phyloP scores from a whole-genome alignment of 768 basidiomycete genomes.

The Pleurotus eryngii region DNA sequence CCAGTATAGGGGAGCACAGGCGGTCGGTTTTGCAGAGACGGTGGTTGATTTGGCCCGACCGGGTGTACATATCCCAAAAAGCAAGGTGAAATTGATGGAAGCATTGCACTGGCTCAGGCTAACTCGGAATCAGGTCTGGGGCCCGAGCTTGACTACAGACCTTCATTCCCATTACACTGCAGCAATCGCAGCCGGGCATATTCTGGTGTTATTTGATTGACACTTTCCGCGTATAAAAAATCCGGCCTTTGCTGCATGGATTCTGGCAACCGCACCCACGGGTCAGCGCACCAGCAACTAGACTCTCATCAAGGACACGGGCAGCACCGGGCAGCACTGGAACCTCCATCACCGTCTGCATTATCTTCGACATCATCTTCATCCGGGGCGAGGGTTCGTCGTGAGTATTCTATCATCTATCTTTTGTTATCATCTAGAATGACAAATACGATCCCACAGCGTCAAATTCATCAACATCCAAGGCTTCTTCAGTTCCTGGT shows the following conservation, averaged over 20 bases:
- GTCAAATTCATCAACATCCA: background rate
- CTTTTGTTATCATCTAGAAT: background rate
- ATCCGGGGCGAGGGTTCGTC: conserved; percentile 1
- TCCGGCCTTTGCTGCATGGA: background rate
- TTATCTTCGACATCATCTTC: conserved; percentile 7
- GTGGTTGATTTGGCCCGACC: background rate
- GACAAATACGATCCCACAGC: conserved; percentile 7
- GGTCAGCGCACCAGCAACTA: background rate
- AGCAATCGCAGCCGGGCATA: background rate
- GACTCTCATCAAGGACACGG: background rate
- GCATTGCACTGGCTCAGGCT: background rate
- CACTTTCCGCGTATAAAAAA: background rate
- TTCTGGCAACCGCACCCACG: background rate
- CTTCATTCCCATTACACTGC: background rate
- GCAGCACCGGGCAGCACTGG: background rate
- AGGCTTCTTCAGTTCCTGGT: background rate
- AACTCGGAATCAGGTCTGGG: background rate
- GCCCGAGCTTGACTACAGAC: background rate
- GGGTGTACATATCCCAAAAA: conserved; percentile 3
- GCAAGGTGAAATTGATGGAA: background rate
- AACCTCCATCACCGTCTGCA: background rate
- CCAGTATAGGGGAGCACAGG: too few species aligned
- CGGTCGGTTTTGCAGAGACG: background rate
- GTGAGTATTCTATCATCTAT: conserved; percentile 1
- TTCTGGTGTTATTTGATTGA: background rate